Base-by-base conservation (phyloP, 441 rosid genomes). In the Croton laevigatus region DNA sequence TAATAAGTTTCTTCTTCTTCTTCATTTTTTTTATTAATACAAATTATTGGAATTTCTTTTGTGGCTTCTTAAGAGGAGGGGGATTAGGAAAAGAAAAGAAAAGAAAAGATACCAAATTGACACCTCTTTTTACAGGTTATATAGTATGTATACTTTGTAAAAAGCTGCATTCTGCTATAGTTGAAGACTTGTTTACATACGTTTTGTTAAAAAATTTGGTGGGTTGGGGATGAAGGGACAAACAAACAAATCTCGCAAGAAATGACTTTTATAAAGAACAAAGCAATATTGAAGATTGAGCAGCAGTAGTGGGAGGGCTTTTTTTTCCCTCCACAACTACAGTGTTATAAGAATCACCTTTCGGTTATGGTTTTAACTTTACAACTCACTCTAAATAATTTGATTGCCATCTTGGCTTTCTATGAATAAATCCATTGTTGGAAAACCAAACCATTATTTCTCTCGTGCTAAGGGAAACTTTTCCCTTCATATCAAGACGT, bases 81-180 rank as follows among this genome's bases (percentile, higher is more conserved):
- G 10, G 7, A 17, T 3, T 10, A n/a, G n/a, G 46, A 37, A n/a
- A 63, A 5, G 27, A 32, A 37, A 67, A 68, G 14, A 9, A 9
- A 27, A 57, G 27, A 38, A 48, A 20, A 6, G 53, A 49, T 40
- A 27, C 59, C 45, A 45, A 17, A 4, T 38, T 38, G 42, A 10
- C 12, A 38, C 73, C 60, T 65, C 76, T 73, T 68, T 71, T 63
- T 37, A 71, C 62, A 72, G n/a, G n/a, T n/a, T n/a, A n/a, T n/a
- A n/a, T n/a, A n/a, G n/a, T n/a, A n/a, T n/a, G n/a, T n/a, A n/a
- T 3, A 57, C 69, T 75, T 72, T 62, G 8, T 16, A 20, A 60
- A 74, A 78, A 60, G 78, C 78, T 59, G 78, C 63, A 59, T 8
- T n/a, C 27, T 46, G 69, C 45, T 74, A 34, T 54, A 48, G 34